Base-by-base conservation (phyloP, 2,329 filamentous ascomycete genomes). In the Alternaria burnsii region DNA sequence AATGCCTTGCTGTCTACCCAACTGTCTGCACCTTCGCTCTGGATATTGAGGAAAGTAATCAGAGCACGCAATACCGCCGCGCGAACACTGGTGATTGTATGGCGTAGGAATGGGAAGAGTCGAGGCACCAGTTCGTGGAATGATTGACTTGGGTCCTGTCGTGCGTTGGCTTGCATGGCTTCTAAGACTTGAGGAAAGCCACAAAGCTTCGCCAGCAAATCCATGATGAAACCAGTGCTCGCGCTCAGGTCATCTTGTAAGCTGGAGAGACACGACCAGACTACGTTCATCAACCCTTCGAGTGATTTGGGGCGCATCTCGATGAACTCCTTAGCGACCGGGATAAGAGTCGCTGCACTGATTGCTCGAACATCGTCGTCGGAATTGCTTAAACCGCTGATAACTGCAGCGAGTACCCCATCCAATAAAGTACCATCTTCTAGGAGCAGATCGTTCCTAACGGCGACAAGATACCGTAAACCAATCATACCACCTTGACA, bases 401-500 rank as follows among this genome's bases (percentile, higher is more conserved):
- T 97, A 54, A 98, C 95, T 47, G 94, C 93, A 62, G 88, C 87
- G 55, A 97, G 89, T 5, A 98, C 92, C 4, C 94, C 95, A 76
- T 99, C 95, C 78, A 99, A 93, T 78, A 99, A 89, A 51, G 90
- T 87, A 26, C 86, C 87, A 71, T 97, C 91, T 72, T 93, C 87
- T 26, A 98, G 86, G 6, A 99, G 86, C 3, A 99, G 82, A 75
- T 98, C 95, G 71, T 95, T 97, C 51, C 95, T 88, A 36, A 99
- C 93, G 9, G 95, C 95, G 30, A 99, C 95, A 47, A 99, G 88
- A 74, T 99, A 99, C 71, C 94, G 88, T 72, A 99, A 82, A 8
- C 95, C 95, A 47, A 98, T 94, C 95, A 99, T 99, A 63, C 95
- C 95, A 67, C 95, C 95, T 77, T 99, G 96, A 72, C 94, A 97